Evolutionary conservation across 257 asterid species (phyloP).

Genomic region (Linderniella brevidens): DNA sequence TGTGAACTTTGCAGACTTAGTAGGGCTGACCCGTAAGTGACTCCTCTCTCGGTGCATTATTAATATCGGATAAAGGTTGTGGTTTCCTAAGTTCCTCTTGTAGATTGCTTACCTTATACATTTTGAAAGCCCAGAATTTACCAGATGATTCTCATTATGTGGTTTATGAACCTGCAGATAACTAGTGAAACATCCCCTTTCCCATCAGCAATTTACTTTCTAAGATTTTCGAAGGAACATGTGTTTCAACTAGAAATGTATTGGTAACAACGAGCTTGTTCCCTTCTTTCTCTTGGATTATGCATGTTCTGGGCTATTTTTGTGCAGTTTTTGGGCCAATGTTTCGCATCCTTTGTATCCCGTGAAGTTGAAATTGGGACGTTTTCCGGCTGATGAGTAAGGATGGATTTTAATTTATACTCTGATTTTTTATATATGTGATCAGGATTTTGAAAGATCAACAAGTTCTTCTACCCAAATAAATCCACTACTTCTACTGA

Average conservation of each 20-base stretch:
- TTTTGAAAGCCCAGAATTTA: too few relatives aligned
- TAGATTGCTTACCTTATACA: too few relatives aligned
- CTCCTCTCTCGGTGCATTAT: conserved; percentile 7
- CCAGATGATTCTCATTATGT: too few relatives aligned
- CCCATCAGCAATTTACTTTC: too few relatives aligned
- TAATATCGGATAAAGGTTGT: not conserved
- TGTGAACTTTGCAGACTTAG: conserved; percentile 85
- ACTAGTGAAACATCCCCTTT: too few relatives aligned
- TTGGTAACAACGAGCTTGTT: not conserved
- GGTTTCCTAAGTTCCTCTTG: not conserved
- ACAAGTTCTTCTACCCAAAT: too few relatives aligned
- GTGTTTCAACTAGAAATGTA: too few relatives aligned
- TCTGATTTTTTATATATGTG: not conserved
- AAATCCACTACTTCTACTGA: too few relatives aligned
- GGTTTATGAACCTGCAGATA: too few relatives aligned
- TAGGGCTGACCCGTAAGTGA: conserved; percentile 97
- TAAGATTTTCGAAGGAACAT: too few relatives aligned
- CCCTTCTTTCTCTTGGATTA: not conserved
- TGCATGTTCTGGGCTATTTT: conserved; percentile 6
- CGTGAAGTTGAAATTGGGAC: conserved; percentile 52
- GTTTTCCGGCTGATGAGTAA: conserved; percentile 77
- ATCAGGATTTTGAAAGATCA: too few relatives aligned
- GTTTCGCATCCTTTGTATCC: conserved; percentile 56
- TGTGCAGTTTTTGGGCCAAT: conserved; percentile 74
- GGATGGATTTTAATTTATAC: conserved; percentile 7